Evolutionary conservation across 108 stramenopile species (phyloP), one percentile per base, ranked within the genome.

Genomic region (Nannochloropsis salina): DNA sequence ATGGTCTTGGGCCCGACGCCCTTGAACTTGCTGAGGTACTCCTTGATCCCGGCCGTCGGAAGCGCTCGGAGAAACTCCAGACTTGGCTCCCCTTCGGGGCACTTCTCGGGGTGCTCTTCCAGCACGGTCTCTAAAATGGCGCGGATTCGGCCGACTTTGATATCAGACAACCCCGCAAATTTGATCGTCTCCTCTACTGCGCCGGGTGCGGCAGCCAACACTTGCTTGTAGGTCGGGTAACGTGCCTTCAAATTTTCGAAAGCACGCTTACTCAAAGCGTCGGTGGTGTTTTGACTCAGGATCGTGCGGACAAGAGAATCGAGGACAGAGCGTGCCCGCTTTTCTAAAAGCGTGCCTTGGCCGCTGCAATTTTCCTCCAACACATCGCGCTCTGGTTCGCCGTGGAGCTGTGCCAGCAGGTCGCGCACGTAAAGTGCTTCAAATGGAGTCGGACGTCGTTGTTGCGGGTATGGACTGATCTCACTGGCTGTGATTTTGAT

Each of bases 1-100:
- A 94, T 92, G 5, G 94, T 94, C 82, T 94, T 94, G 41, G 93
- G 93, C 42, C 94, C 94, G 83, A 94, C 89, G 2, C 94, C 94
- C 87, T 92, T 93, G 89, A 93, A 93, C 80, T 93, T 85, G n/a
- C 86, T 85, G 10, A 94, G 85, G 45, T 93, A 92, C 74, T 84
- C 87, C 80, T 93, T 87, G 80, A 94, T 90, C 22, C 89, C 91
- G 41, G 90, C 92, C 80, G 90, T 88, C 44, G 81, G 45, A 44
- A 85, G 83, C 80, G 90, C 83, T 80, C 92, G 91, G 12, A 94
- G 86, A 83, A 91, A 94, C 85, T 94, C 93, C 42, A 94, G 89
- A 21, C 90, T 91, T 12, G 93, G 92, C 45, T 83, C 87, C 20
- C 80, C 85, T 10, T 9, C 80, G 22, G 42, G n/a, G 21, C 93